Evolutionary conservation across 139 green algal genomes (phyloP).

Genomic region (Asterochloris erici): DNA sequence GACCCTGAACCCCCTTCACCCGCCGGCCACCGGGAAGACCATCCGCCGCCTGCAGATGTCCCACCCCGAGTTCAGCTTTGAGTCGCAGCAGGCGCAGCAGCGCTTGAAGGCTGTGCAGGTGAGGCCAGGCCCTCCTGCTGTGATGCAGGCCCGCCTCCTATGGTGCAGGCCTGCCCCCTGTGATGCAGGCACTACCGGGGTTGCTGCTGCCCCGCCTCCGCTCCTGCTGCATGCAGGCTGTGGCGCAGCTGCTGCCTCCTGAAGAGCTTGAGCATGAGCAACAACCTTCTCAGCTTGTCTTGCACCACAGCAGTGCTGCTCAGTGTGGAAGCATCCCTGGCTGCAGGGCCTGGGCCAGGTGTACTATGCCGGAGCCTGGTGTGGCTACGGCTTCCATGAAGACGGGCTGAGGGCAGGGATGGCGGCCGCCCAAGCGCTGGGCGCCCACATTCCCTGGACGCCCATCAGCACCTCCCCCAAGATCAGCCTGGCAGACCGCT

Average conservation of each 20-base stretch:
- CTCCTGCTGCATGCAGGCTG: too few species aligned
- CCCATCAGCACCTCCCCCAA: constrained; percentile 58
- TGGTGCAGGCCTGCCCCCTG: too few species aligned
- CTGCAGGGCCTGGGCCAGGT: constrained; percentile 51
- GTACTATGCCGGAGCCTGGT: constrained; percentile 77
- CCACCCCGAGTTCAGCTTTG: constrained; percentile 78
- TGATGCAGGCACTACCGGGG: too few species aligned
- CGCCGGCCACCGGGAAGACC: constrained; percentile 44
- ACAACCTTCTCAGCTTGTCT: too few species aligned
- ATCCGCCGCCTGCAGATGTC: constrained; percentile 57
- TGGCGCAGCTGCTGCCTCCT: too few species aligned
- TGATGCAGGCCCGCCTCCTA: too few species aligned
- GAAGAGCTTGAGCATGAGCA: too few species aligned
- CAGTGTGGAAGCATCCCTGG: not conserved
- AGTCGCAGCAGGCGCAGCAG: constrained; percentile 52
- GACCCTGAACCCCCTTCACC: constrained; percentile 86
- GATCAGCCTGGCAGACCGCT: constrained; percentile 33
- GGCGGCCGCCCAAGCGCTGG: constrained; percentile 43
- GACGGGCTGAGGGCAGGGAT: constrained; percentile 85
- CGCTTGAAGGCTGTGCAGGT: constrained; percentile 29
- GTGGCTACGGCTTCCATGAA: constrained; percentile 95
- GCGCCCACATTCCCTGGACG: constrained; percentile 53
- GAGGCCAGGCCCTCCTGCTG: not conserved
- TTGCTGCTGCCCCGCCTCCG: too few species aligned
- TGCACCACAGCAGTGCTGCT: not conserved